Evolutionary conservation across 192 early-diverging fungal species (phyloP).

Genomic region (Podila horticola): DNA sequence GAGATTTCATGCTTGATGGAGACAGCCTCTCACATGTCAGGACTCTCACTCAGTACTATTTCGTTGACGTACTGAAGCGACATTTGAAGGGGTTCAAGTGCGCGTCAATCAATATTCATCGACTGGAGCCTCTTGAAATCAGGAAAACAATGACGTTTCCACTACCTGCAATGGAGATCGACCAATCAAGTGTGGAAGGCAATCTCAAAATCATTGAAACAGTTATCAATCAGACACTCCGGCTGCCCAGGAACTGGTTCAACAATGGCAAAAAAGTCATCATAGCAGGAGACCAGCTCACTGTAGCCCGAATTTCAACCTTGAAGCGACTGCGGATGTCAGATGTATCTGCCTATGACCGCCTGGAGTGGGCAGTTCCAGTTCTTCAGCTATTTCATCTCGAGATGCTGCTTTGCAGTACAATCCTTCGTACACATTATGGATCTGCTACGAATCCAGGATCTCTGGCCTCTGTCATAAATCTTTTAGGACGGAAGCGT

Average conservation of each 20-base stretch:
- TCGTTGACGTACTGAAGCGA: too few relatives aligned
- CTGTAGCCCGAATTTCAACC: too few relatives aligned
- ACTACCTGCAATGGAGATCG: constrained; percentile 4
- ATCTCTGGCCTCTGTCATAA: background rate
- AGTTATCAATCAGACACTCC: background rate
- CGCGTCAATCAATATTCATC: too few relatives aligned
- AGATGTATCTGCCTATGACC: too few relatives aligned
- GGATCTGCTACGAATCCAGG: background rate
- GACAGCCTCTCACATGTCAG: too few relatives aligned
- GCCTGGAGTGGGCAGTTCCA: constrained; percentile 8
- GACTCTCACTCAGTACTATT: background rate
- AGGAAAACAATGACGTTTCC: too few relatives aligned
- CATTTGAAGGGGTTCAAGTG: too few relatives aligned
- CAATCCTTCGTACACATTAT: background rate
- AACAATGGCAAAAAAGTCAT: background rate
- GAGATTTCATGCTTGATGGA: too few relatives aligned
- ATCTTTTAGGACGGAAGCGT: background rate
- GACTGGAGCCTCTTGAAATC: too few relatives aligned
- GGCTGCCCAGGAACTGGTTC: background rate
- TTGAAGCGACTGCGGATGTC: too few relatives aligned
- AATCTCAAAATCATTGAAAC: background rate
- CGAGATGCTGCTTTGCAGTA: background rate
- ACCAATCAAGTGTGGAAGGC: constrained; percentile 4
- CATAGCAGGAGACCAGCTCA: background rate
- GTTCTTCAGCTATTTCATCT: constrained; percentile 13